Evolutionary conservation across 1,284 basidiomycete species (phyloP).

Genomic region (Marasmius tenuissimus): DNA sequence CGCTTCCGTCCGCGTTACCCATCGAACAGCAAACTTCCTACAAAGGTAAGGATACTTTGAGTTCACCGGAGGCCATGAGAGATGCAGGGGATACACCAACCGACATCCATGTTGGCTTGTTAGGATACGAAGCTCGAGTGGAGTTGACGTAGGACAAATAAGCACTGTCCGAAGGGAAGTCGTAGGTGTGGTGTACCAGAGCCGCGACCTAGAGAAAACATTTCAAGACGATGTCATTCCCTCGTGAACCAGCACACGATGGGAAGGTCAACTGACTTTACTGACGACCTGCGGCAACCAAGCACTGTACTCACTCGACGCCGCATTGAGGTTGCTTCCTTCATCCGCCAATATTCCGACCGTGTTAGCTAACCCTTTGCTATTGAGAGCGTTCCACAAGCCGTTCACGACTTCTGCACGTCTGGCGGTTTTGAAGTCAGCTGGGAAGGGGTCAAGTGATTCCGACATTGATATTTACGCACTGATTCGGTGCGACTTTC

Average conservation of each 20-base stretch:
- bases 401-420: conserved; percentile 36
- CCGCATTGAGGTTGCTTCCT: conserved; percentile 27
- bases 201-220: conserved; percentile 28
- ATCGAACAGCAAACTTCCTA: conserved; percentile 38
- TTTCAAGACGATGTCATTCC: background rate
- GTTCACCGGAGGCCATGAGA: too few relatives aligned
- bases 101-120: conserved; percentile 37
- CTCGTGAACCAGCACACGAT: background rate
- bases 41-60: background rate
- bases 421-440: conserved; percentile 15
- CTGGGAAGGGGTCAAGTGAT: background rate
- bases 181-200: conserved; percentile 37
- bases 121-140: conserved; percentile 23
- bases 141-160: conserved; percentile 28
- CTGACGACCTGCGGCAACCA: conserved; percentile 34
- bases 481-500: conserved; percentile 34
- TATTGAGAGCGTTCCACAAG: conserved; percentile 29
- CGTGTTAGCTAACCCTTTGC: conserved; percentile 24
- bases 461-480: conserved; percentile 7
- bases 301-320: conserved; percentile 28
- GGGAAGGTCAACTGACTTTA: conserved; percentile 20
- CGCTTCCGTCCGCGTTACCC: conserved; percentile 32
- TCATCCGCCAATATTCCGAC: conserved; percentile 39
- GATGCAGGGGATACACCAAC: conserved; percentile 17
- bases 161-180: conserved; percentile 34